phyloP scores from a whole-genome alignment of 2,329 filamentous ascomycete genomes.

The Neonectria ditissima region DNA sequence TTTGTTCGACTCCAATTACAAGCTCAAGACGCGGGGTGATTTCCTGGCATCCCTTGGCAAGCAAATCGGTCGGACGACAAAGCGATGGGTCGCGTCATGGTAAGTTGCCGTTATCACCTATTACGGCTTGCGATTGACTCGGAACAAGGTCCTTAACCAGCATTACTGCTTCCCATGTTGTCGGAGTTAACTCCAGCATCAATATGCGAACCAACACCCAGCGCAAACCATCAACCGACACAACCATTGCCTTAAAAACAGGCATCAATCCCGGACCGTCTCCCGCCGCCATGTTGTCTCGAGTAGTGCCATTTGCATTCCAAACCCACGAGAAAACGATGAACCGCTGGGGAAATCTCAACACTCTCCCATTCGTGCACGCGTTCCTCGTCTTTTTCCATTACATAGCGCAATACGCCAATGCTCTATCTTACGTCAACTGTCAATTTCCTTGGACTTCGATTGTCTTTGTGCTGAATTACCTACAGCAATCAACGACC shows the following conservation, averaged over 20 bases:
- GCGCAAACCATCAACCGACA: neutral
- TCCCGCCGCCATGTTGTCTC: constrained; percentile 45
- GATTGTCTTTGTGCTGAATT: constrained; percentile 54
- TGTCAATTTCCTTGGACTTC: constrained; percentile 64
- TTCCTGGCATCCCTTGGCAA: neutral
- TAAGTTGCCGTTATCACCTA: neutral
- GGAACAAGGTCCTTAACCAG: neutral
- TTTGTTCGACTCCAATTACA: too few species aligned
- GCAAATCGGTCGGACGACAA: neutral
- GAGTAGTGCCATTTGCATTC: constrained; percentile 56
- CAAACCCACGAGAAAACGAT: constrained; percentile 61
- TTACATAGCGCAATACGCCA: constrained; percentile 55
- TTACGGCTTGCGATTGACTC: neutral
- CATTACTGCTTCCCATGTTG: too few species aligned
- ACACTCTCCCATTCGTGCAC: constrained; percentile 72
- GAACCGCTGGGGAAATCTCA: constrained; percentile 64
- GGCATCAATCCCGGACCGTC: constrained; percentile 36
- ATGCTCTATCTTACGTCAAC: constrained; percentile 59
- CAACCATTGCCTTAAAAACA: neutral
- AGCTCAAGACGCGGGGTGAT: neutral
- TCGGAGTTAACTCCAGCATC: neutral
- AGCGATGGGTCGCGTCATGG: neutral
- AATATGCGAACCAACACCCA: neutral
- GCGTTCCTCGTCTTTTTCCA: constrained; percentile 70
- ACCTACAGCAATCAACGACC: constrained; percentile 19